Percentiles rank a stretch among this genome's conserved stretches.
Evolutionary conservation across 2,329 filamentous ascomycete genomes (phyloP).

Genomic region (Fusarium abutilonis): DNA sequence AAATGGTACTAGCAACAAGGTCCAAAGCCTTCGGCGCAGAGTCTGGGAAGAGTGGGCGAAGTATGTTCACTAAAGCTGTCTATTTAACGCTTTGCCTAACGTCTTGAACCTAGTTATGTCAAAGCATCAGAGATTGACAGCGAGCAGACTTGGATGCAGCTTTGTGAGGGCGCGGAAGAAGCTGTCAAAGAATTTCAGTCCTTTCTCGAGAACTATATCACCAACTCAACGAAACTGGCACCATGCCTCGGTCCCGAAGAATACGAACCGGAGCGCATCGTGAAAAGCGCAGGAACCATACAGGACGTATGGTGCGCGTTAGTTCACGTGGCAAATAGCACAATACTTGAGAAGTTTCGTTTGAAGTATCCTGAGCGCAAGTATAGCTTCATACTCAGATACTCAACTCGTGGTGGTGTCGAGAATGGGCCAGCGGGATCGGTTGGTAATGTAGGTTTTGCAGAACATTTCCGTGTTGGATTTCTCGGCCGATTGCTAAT

Average conservation of each 20-base stretch:
- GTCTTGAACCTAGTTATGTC: background rate
- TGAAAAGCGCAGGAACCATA: background rate
- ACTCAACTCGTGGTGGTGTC: background rate
- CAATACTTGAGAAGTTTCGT: background rate
- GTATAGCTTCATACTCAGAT: background rate
- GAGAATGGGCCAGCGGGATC: background rate
- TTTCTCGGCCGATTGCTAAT: background rate
- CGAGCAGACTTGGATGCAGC: background rate
- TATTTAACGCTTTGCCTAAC: background rate
- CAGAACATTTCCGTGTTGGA: background rate
- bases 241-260: background rate
- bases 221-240: background rate
- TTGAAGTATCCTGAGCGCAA: background rate
- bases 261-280: background rate
- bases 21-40: background rate
- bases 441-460: background rate
- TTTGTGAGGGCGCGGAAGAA: constrained; percentile 1
- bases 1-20: too few species aligned
- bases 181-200: background rate
- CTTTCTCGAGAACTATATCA: background rate
- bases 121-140: background rate
- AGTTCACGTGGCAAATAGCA: background rate
- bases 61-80: background rate
- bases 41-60: background rate
- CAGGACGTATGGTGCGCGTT: constrained; percentile 1